These are phyloP conservation scores for Silene latifolia DNA, from an alignment of 148 eudicot genomes.

Conservation along the genomic window DNA sequence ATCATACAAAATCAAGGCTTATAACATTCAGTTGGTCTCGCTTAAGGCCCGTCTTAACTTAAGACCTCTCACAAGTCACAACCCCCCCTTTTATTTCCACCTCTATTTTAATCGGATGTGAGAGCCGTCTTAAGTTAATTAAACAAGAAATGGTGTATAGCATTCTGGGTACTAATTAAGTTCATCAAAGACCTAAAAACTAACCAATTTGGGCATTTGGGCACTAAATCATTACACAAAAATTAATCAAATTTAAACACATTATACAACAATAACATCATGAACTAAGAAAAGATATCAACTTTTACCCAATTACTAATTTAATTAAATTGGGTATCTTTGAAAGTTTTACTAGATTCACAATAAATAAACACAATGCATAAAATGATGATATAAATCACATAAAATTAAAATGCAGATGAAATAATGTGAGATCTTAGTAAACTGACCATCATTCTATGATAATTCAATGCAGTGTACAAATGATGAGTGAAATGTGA, in stretches of 20 bases:
- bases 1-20: too few relatives aligned
- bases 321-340: background rate
- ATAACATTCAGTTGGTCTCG: too few relatives aligned
- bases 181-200: background rate
- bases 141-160: too few relatives aligned
- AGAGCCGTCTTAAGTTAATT: too few relatives aligned
- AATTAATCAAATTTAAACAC: background rate
- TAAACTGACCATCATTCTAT: conserved; percentile 24
- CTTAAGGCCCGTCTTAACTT: too few relatives aligned
- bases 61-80: too few relatives aligned
- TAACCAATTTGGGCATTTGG: too few relatives aligned
- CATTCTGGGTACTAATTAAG: background rate
- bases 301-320: too few relatives aligned
- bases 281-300: too few relatives aligned
- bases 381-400: background rate
- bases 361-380: background rate
- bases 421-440: background rate
- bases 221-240: background rate
- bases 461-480: background rate
- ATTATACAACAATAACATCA: background rate
- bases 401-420: conserved; percentile 4
- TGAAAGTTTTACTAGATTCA: background rate
- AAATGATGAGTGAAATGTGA: background rate
- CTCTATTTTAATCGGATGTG: too few relatives aligned
- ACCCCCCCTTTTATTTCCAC: too few relatives aligned